Conservation (phyloP, 805 yeast species). For the Ogataea pini region DNA sequence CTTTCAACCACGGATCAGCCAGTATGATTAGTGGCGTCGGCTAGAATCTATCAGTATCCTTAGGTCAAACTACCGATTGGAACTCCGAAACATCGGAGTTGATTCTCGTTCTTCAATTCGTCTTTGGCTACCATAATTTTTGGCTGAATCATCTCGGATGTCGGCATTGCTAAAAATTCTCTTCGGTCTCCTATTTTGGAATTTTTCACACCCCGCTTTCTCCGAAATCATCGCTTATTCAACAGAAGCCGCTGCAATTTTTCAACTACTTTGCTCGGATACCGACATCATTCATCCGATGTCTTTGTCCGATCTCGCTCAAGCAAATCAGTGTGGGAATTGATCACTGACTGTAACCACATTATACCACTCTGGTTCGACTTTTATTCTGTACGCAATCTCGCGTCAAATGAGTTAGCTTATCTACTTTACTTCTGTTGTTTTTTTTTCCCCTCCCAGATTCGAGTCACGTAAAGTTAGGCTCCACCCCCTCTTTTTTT, state of each 20-base stretch:
- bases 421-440: neutral
- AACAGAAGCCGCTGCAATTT: neutral
- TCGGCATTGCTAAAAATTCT: neutral
- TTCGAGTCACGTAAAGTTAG: neutral
- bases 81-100: neutral
- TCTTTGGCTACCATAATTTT: conserved; percentile 4
- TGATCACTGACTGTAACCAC: too few species aligned
- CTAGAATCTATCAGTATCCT: neutral
- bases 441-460: neutral
- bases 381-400: too few species aligned
- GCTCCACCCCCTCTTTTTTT: neutral
- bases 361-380: too few species aligned
- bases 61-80: neutral
- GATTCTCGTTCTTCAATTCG: neutral
- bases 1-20: neutral
- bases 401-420: too few species aligned
- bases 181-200: neutral
- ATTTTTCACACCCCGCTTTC: conserved; percentile 7
- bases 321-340: neutral
- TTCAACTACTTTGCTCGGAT: neutral
- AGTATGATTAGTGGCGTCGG: neutral
- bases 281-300: neutral
- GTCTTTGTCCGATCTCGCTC: neutral
- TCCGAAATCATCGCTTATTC: neutral
- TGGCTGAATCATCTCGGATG: too few species aligned